Base-by-base conservation (phyloP, 257 asterid genomes). In the Apocynum venetum region DNA sequence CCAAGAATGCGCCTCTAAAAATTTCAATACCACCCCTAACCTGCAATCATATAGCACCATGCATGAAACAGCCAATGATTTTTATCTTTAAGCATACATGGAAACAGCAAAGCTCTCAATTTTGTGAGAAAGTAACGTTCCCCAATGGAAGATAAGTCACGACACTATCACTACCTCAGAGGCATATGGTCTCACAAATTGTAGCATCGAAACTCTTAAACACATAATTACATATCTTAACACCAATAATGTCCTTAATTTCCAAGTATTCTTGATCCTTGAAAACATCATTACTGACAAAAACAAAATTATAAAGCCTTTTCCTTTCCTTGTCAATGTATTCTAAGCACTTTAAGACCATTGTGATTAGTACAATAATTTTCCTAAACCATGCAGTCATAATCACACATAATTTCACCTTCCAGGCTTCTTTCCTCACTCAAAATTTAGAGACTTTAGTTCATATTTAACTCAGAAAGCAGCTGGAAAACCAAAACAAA, bases 191-290 rank as follows among this genome's bases (percentile, higher is more conserved):
- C 14, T 63, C n/a, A 36, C 4, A 64, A 40, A 64, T 64, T 0
- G 15, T 31, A 63, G 41, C 31, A 64, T 35, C 47, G 14, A 64
- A 35, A 36, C 46, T 31, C 40, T 25, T 11, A 35, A 63, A 36
- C 4, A 25, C 47, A 4, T 38, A 2, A 36, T 1, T 25, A 64
- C 8, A 38, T n/a, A 38, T 14, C 3, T 11, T 64, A 35, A 64
- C 0, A n/a, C 9, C 9, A 64, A 40, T 20, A 66, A 5, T 6
- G 6, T 1, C 31, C 51, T 66, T 11, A 12, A 36, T 11, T 66
- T 36, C 43, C 31, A 14, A 66, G 72, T 41, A 43, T 66, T 15
- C 49, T 65, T 66, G 72, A 66, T 66, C 72, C 51, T 66, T 66
- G 35, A 66, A 66, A 65, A 65, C 15, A 63, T 11, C 44, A 40